phyloP scores from a whole-genome alignment of 164 flowering plant species.

The Echeveria elegans region DNA sequence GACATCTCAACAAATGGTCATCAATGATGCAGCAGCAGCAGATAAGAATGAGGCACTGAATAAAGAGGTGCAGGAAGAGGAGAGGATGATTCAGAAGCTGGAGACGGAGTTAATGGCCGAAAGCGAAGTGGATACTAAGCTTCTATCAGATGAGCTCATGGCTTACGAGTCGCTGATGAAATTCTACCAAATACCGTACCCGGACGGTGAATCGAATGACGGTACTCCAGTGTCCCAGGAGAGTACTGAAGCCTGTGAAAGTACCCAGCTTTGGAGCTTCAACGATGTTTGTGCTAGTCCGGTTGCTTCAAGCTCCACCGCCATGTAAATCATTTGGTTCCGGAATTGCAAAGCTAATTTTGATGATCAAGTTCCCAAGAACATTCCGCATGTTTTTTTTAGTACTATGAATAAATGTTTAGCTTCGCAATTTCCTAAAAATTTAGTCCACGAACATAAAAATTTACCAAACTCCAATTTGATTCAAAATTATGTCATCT shows the following conservation, averaged over 20 bases:
- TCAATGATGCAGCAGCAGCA: too few relatives aligned
- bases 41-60: too few relatives aligned
- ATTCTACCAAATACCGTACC: conserved; percentile 65
- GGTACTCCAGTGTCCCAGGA: neutral
- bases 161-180: conserved; percentile 69
- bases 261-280: neutral
- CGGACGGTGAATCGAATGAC: conserved; percentile 33
- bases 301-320: neutral
- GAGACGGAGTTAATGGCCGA: conserved; percentile 17
- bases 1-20: neutral
- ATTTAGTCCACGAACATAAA: too few relatives aligned
- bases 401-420: too few relatives aligned
- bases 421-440: too few relatives aligned
- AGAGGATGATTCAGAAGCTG: conserved; percentile 8
- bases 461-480: too few relatives aligned
- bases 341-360: neutral
- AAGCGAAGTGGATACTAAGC: conserved; percentile 25
- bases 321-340: neutral
- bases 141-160: conserved; percentile 67
- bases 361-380: too few relatives aligned
- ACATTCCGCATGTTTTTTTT: too few relatives aligned
- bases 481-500: too few relatives aligned
- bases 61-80: neutral
- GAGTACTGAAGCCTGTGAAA: neutral
- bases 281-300: neutral